phyloP scores from a whole-genome alignment of 371 early-diverging fungal genomes.

The Zychaea mexicana region DNA sequence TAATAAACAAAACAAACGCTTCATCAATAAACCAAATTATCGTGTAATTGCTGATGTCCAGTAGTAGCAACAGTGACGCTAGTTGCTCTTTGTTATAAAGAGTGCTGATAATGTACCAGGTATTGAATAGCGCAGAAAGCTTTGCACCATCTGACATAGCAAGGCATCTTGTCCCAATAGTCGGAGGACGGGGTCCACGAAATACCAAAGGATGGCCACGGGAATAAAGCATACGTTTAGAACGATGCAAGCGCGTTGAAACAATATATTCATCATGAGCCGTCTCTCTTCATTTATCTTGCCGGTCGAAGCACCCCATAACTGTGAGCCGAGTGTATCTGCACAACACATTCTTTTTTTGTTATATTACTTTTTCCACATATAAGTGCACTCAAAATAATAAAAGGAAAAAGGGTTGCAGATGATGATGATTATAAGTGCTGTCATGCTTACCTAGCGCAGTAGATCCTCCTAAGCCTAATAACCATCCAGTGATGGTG shows the following conservation, averaged over 20 bases:
- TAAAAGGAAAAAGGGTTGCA: slow-evolving; percentile 59
- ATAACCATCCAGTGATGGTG: slow-evolving; percentile 80
- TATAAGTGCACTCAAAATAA: slow-evolving; percentile 41
- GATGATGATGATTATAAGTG: too few relatives aligned
- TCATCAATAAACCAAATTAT: slow-evolving; percentile 48
- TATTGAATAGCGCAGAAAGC: neutral
- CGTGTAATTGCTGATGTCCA: slow-evolving; percentile 15
- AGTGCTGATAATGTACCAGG: too few relatives aligned
- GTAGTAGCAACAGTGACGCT: neutral
- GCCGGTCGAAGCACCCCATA: slow-evolving; percentile 63
- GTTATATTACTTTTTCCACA: neutral
- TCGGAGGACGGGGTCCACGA: neutral
- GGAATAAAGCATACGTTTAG: slow-evolving; percentile 69
- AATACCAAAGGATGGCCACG: slow-evolving; percentile 64
- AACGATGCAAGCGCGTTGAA: slow-evolving; percentile 81
- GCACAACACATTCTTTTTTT: slow-evolving; percentile 11
- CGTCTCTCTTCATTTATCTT: slow-evolving; percentile 54
- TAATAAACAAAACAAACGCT: slow-evolving; percentile 1
- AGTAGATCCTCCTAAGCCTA: slow-evolving; percentile 71
- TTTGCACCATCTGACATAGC: neutral
- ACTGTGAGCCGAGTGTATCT: slow-evolving; percentile 88
- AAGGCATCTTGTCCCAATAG: slow-evolving; percentile 21
- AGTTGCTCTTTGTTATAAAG: neutral
- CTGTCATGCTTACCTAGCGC: slow-evolving; percentile 79
- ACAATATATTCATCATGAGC: slow-evolving; percentile 69